Base-by-base conservation (phyloP, 129 eudicot genomes). In the Artemisia annua region DNA sequence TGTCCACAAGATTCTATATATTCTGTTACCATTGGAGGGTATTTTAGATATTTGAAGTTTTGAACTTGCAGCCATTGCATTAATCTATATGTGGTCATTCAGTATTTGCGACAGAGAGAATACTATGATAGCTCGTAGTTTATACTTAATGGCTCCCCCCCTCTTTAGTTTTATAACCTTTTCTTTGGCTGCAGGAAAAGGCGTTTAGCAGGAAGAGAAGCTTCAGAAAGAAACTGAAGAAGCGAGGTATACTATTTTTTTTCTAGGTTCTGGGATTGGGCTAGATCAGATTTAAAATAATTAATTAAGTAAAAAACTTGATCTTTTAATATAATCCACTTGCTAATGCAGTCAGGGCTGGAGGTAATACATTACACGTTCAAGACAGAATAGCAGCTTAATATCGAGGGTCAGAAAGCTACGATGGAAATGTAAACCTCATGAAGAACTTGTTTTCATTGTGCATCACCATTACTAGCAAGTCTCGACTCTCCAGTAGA, bases 151-250 rank as follows among this genome's bases (percentile, higher is more conserved):
- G 39, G 30, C 30, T 28, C 30, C 30, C 35, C 35, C 5, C 26
- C 35, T 6, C 35, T 39, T 39, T 7, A 1, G 46, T 39, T 39
- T 39, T 17, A 5, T 16, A 73, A 44, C 13, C 15, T 68, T 14
- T 11, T 20, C 10, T 65, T 13, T 78, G 85, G 57, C 54, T 84
- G 75, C 89, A 95, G 99, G 99, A 95, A 84, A 88, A 85, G 69
- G 97, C 99, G 52, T 95, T 95, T 76, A 95, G 99, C 85, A 90
- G 99, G 83, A 90, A 95, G 74, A 85, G 97, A 58, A 75, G 97
- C 87, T 90, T 95, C 79, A 78, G 99, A 59, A 95, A 95, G 75
- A 95, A 86, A 81, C 72, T 95, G 17, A 95, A 90, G 77, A 94
- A 85, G 81, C 78, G 73, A 85, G 92, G 95, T 89, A 76, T 17